Evolutionary conservation across 768 basidiomycete genomes (phyloP), one percentile per base, ranked within the genome.

Genomic region (Mycena sanguinolenta): DNA sequence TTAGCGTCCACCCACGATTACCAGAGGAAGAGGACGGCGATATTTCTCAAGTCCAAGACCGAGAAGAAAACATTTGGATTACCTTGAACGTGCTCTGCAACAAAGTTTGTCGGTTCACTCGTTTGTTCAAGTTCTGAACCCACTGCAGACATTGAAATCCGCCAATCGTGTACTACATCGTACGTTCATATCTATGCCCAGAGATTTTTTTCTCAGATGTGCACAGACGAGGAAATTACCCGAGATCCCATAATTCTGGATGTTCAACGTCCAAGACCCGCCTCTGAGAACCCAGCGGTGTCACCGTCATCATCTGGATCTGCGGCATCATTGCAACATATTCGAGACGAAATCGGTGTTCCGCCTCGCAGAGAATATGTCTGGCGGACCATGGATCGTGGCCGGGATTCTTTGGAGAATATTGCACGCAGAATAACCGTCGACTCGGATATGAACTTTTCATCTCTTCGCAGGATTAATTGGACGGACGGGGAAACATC

Each of bases 31-130:
- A 38, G 8, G 28, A 25, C 2, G 16, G 16, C 19, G 28, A 34
- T 57, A 23, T 4, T 28, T 2, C 42, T 8, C 23, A 17, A 34
- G 16, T 21, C 19, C 30, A 23, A 21, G 27, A 58, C 23, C 39
- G 2, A 6, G 57, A 58, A 32, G 32, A 36, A 12, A 50, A 9
- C 14, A 9, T 23, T 67, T 67, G 65, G 58, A 17, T 52, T 38
- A 4, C 34, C 4, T 67, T 67, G 49, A 67, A 53, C 21, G 58
- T 49, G 23, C 34, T 65, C 44, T 50, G 55, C 55, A 39, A 57
- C 42, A 64, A 57, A 42, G 63, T 55, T 32, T 13, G 0, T 44
- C 21, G 7, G 12, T 13, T 12, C 34, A 44, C 53, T 65, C 30
- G 23, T 46, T 6, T 58, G 36, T 57, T 38, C 10, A 50, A 58